Conservation (phyloP, 306 rosid species). For the Pterocarpus santalinus region DNA sequence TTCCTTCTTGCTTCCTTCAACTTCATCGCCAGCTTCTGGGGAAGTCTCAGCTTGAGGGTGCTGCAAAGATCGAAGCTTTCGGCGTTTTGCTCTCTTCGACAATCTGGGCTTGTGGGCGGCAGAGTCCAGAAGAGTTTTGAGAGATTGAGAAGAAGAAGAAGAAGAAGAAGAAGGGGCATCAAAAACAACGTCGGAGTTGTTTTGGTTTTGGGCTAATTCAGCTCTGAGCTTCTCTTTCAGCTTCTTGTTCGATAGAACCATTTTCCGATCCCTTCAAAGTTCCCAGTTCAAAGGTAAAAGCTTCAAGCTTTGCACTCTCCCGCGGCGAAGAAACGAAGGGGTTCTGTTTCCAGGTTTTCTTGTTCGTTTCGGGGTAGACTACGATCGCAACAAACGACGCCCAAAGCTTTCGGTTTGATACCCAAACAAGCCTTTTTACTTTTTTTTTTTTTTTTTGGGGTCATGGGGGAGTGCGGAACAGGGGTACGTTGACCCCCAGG, state of each 20-base stretch:
- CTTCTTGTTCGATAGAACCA: conserved; percentile 95
- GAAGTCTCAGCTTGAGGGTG: conserved; percentile 35
- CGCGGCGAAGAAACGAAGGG: background rate
- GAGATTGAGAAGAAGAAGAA: conserved; percentile 46
- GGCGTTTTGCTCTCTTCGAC: conserved; percentile 81
- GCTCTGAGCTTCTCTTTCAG: conserved; percentile 79
- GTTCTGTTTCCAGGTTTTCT: conserved; percentile 18
- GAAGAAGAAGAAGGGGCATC: conserved; percentile 33
- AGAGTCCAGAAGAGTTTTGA: conserved; percentile 61
- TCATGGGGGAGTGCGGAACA: too few species aligned
- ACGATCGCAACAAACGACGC: conserved; percentile 31
- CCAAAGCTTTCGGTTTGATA: background rate
- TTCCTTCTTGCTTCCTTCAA: conserved; percentile 43
- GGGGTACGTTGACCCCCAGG: too few species aligned
- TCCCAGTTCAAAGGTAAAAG: background rate
- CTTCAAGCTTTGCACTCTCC: background rate
- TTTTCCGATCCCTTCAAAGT: conserved; percentile 11
- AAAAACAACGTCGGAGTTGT: conserved; percentile 20
- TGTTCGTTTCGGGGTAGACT: conserved; percentile 10
- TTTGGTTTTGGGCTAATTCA: conserved; percentile 48
- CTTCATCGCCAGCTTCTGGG: conserved; percentile 37
- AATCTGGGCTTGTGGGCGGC: conserved; percentile 59
- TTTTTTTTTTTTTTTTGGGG: background rate
- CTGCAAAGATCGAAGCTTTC: conserved; percentile 56
- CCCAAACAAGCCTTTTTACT: too few species aligned